Evolutionary conservation across 768 basidiomycete species (phyloP), one percentile per base, ranked within the genome.

Genomic region (Astraeus odoratus): DNA sequence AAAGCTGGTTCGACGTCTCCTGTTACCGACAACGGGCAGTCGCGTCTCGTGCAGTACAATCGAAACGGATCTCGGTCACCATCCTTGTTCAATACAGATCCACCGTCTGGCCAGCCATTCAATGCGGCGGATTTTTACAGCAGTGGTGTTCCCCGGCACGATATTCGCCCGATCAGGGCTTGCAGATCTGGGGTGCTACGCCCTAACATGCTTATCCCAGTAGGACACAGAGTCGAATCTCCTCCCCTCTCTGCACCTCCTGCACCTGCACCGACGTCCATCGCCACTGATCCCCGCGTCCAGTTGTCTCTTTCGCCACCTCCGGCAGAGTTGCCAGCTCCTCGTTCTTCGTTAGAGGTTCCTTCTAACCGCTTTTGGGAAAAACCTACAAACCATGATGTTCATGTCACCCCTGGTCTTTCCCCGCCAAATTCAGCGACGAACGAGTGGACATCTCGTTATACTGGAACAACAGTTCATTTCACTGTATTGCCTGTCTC

Each of bases 91-190:
- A 41, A 45, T 26, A 23, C 49, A 15, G 30, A 25, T 24, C 8
- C 39, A 13, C 45, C 33, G 15, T 18, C 25, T 29, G 37, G 39
- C 13, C 50, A 43, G 13, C 3, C 39, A 33, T 51, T 50, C 40
- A 30, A 23, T 24, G 37, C 50, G 3, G 29, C 47, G n/a, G 55
- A 53, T 42, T 36, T 57, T 19, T 57, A 61, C 35, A 47, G 57
- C 29, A 46, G 13, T 16, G 49, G 50, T 39, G 43, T 57, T n/a
- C 34, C 34, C 13, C 36, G 20, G 8, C 38, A 29, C 23, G 45
- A 41, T 8, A 18, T 60, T 35, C 38, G 38, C n/a, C 35, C 48
- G 8, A 9, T 38, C 12, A 19, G 20, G 36, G 13, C 23, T 24
- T 24, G 9, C 15, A 7, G 12, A 23, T 39, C 37, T 39, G 37